Percentiles rank a stretch among this genome's conserved stretches.
These are phyloP conservation scores for Claviceps sp. DNA, from an alignment of 2,329 filamentous ascomycete genomes.

Conservation along the genomic window DNA sequence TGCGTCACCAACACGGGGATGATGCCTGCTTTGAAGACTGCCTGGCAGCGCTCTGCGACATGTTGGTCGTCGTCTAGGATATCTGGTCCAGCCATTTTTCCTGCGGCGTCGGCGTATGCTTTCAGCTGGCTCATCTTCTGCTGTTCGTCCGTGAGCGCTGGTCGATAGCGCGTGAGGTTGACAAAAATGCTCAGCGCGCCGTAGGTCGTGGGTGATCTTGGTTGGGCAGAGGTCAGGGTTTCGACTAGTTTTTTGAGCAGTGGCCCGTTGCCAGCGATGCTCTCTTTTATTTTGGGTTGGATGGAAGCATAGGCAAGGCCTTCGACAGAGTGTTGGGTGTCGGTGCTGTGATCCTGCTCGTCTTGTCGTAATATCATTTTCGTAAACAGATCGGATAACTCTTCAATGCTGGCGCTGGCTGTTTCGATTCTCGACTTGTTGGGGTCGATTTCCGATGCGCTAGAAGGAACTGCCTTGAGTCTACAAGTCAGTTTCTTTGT, in stretches of 20 bases:
- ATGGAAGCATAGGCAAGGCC: constrained; percentile 86
- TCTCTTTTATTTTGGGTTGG: constrained; percentile 73
- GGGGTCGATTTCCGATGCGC: constrained; percentile 23
- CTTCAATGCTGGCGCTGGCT: constrained; percentile 49
- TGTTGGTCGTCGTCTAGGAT: constrained; percentile 63
- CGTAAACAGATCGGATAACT: constrained; percentile 50
- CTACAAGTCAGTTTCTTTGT: constrained; percentile 34
- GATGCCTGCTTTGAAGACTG: constrained; percentile 64
- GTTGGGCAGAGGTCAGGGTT: constrained; percentile 41
- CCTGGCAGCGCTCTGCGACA: constrained; percentile 61
- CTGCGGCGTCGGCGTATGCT: constrained; percentile 80
- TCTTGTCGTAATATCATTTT: constrained; percentile 51
- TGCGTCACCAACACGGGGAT: constrained; percentile 66
- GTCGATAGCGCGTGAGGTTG: constrained; percentile 73
- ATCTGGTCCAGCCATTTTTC: constrained; percentile 46
- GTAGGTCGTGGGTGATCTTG: constrained; percentile 63
- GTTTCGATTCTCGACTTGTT: constrained; percentile 33
- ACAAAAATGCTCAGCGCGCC: constrained; percentile 74
- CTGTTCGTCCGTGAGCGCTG: constrained; percentile 72
- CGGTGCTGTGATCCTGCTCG: constrained; percentile 33
- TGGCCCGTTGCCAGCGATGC: constrained; percentile 51
- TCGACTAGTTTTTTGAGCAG: constrained; percentile 60
- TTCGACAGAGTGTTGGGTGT: constrained; percentile 64
- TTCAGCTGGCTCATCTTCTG: constrained; percentile 86
- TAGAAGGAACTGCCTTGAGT: constrained; percentile 40